Conservation (phyloP, 352 stramenopile species). For the Detonula confervacea region DNA sequence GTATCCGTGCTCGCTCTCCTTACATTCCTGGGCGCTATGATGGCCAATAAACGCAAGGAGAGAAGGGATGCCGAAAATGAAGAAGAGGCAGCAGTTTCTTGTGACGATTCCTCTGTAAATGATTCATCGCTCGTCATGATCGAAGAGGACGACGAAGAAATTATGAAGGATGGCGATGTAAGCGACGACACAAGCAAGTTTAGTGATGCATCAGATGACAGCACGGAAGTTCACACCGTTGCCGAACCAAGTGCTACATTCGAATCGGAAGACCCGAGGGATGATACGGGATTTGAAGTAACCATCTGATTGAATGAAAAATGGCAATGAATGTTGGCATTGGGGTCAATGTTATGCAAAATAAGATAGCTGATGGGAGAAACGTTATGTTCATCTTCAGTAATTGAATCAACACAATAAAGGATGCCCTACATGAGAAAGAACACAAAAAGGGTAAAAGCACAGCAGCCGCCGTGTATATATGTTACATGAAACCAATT, state of each 20-base stretch:
- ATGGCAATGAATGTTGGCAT: too few relatives aligned
- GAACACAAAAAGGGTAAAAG: too few relatives aligned
- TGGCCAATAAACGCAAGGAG: conserved; percentile 1
- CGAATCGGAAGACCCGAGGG: neutral
- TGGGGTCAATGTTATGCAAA: too few relatives aligned
- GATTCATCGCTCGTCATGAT: conserved; percentile 1
- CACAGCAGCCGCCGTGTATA: too few relatives aligned
- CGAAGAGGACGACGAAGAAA: neutral
- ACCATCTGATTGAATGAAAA: neutral
- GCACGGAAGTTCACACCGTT: conserved; percentile 8
- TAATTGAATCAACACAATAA: too few relatives aligned
- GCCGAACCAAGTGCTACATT: conserved; percentile 3
- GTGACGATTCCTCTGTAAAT: neutral
- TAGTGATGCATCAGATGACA: neutral
- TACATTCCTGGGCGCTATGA: neutral
- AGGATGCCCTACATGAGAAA: too few relatives aligned
- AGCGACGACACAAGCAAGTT: too few relatives aligned
- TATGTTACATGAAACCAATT: too few relatives aligned
- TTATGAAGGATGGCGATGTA: neutral
- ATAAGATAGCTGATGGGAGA: too few relatives aligned
- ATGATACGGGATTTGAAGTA: conserved; percentile 6
- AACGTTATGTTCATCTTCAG: too few relatives aligned
- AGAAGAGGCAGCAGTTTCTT: too few relatives aligned
- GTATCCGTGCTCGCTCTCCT: conserved; percentile 8
- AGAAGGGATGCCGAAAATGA: neutral